Conservation (phyloP, 805 yeast genomes). For the Crinitomyces ghanaensis region DNA sequence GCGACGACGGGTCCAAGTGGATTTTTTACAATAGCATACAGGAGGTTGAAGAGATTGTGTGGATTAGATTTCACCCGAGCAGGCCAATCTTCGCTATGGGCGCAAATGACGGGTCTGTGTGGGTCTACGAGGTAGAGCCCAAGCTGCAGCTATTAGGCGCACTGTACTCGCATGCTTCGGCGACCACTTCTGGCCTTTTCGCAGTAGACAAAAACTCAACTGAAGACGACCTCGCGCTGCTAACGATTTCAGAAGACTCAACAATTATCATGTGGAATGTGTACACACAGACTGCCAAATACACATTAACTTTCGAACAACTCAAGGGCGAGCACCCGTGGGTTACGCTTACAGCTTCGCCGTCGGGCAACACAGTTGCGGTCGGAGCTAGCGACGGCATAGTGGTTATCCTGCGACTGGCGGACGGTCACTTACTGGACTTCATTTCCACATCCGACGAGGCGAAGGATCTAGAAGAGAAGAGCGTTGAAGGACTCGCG, state of each 20-base stretch:
- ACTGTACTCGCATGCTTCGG: constrained; percentile 52
- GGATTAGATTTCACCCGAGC: constrained; percentile 72
- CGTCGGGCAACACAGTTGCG: constrained; percentile 47
- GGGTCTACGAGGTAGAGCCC: constrained; percentile 75
- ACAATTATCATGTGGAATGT: constrained; percentile 83
- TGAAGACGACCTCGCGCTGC: constrained; percentile 48
- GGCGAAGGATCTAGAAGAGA: constrained; percentile 32
- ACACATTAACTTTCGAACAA: constrained; percentile 32
- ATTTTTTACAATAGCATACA: constrained; percentile 53
- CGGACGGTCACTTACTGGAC: constrained; percentile 60
- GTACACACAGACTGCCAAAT: constrained; percentile 59
- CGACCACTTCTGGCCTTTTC: constrained; percentile 73
- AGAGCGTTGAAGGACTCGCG: constrained; percentile 66
- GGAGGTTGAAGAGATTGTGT: constrained; percentile 82
- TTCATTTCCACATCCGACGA: constrained; percentile 45
- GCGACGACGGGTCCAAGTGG: constrained; percentile 80
- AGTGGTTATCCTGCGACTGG: constrained; percentile 64
- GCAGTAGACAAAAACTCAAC: constrained; percentile 49
- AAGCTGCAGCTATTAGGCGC: constrained; percentile 39
- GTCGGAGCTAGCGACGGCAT: constrained; percentile 85
- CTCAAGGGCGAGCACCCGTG: constrained; percentile 81
- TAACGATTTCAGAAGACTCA: constrained; percentile 79
- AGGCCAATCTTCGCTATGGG: constrained; percentile 81
- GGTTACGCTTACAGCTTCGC: constrained; percentile 55
- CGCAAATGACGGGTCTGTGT: constrained; percentile 83